Evolutionary conservation across 1,139 yeast genomes (phyloP), one percentile per base, ranked within the genome.

Genomic region (Scheffersomyces quercinus): DNA sequence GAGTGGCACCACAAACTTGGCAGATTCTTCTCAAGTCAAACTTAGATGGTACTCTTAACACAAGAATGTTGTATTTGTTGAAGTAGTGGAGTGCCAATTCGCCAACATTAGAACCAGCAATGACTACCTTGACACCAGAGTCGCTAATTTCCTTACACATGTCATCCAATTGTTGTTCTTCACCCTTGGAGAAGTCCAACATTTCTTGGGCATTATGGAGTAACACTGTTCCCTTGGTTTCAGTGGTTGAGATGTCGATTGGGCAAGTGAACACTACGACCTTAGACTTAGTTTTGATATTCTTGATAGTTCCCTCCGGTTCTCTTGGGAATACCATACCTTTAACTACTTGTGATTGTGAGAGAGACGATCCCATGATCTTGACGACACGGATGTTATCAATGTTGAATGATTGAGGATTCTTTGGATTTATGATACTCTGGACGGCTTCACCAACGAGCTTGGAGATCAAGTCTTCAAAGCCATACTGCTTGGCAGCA

Each of bases 261-360:
- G 98, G 97, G 65, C 96, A 85, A 11, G 97, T 89, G 70, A 79
- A 95, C 3, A 90, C 93, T 7, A 88, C 99, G 36, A 93, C 98
- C 67, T 89, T 90, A 26, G 95, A 82, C 56, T 79, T 82, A 20
- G 51, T 36, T 14, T 52, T 55, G 45, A 86, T 72, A 51, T 83
- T 78, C 66, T 88, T 88, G 43, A 91, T 69, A 51, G 82, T 83
- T 12, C 97, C 96, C 65, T 93, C 98, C 10, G 99, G 97, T 65
- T 90, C 96, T 59, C 95, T 81, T 55, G 96, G 96, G 77, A 95
- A 93, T 35, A 95, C 97, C 99, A 93, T 93, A 54, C 99, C 99
- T 68, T 88, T 88, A 54, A 95, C 75, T 43, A 95, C 99, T 55
- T 79, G 77, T 8, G 96, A 86, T 54, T 79, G 77, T 30, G 75